Base-by-base conservation (phyloP, 208 protist species). In the Leishmania aethiopica region DNA sequence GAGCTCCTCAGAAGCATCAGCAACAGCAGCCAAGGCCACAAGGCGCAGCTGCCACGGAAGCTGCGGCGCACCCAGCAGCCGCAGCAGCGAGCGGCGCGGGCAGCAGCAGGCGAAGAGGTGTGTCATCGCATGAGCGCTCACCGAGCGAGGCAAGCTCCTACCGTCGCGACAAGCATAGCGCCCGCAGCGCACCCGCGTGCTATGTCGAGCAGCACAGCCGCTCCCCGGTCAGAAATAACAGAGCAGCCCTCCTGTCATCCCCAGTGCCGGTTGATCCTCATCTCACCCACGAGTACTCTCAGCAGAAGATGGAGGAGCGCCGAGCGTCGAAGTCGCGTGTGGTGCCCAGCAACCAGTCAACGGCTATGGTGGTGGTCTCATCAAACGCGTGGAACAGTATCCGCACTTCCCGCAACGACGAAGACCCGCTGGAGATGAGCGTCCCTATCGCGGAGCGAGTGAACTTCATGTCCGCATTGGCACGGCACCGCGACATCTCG, bases 351-450 rank as follows among this genome's bases (percentile, higher is more conserved):
- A 55, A 22, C 19, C 76, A 79, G 78, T 10, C 40, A 0, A 32
- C 60, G 32, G 57, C 53, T 13, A 7, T 75, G 11, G 77, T 74
- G 32, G 47, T 32, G 2, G 28, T 74, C 10, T 79, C 79, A 42
- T 77, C 82, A 28, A 62, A 64, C 4, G 81, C 75, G 53, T 74
- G 82, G 69, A 86, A 87, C 84, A 88, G 82, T 70, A 78, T 62
- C 74, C 83, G 79, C 78, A 76, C 79, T 6, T 77, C 84, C 22
- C 81, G 78, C 75, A 75, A 35, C 57, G 60, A 47, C 53, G 83
- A 83, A 35, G 82, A 85, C 49, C 77, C 59, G n/a, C 75, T 85
- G 51, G 82, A 85, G 62, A 85, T 85, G 82, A 76, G 77, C 77
- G 74, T 55, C 22, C 82, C 82, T n/a, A 85, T 79, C 32, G 82